Evolutionary conservation across 2,329 filamentous ascomycete genomes (phyloP), one percentile per base, ranked within the genome.

Genomic region (Aspergillus ustus): DNA sequence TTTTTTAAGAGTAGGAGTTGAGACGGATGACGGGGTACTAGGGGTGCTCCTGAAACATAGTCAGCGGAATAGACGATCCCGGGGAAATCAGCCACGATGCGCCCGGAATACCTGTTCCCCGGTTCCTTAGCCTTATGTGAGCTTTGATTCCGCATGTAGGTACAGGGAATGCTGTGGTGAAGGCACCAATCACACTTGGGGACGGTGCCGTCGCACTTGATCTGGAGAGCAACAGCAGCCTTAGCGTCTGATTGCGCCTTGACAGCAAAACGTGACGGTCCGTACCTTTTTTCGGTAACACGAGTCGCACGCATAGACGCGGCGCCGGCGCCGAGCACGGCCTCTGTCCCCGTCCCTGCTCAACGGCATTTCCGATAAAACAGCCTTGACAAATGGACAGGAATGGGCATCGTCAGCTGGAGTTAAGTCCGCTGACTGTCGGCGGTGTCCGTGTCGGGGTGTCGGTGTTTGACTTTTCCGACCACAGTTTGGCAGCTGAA

Each of bases 171-270:
- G 29, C 51, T 28, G 6, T 64, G 63, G 28, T 64, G 63, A 11
- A 34, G 34, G 34, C 63, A 64, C 63, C 63, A 64, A 34, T 64
- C 52, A 25, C 63, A 64, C 52, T 50, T 57, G 2, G 63, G 63
- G 4, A 20, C 22, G 7, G 52, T 50, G n/a, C 46, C 54, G 17
- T 64, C 63, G 45, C 63, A 64, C 43, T 57, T 50, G 13, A 64
- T 64, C 63, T 64, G 22, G 7, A 3, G 3, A n/a, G 13, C 9
- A 11, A 9, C 11, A 8, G 25, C 4, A 22, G 17, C 37, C 37
- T 44, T 15, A 25, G 45, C 22, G 34, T n/a, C n/a, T n/a, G n/a
- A n/a, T 11, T 15, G 34, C 34, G 25, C 25, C 25, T 4, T 25
- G 25, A 25, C 34, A 15, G 34, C 11, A 5, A 13, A 37, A 37